These are phyloP conservation scores for Colletotrichum sp. DNA, from an alignment of 2,329 filamentous ascomycete species.

Conservation along the genomic window DNA sequence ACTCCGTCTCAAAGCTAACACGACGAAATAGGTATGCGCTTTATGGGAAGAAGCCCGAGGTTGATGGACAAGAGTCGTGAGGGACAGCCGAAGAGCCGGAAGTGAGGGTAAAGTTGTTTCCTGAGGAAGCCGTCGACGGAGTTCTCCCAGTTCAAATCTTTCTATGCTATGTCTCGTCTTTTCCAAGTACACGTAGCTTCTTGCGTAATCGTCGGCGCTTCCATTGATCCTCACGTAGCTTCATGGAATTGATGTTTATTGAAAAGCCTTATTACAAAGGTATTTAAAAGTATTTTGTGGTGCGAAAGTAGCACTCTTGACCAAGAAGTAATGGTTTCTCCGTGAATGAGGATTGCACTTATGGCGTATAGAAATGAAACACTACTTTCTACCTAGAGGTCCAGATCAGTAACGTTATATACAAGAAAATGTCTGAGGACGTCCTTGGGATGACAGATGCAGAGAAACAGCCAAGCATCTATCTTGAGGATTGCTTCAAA, in stretches of 20 bases:
- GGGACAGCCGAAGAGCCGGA: neutral
- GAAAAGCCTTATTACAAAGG: neutral
- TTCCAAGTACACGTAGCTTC: neutral
- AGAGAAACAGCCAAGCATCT: neutral
- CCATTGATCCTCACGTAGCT: too few species aligned
- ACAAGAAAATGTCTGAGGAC: neutral
- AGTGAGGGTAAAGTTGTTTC: neutral
- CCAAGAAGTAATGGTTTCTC: accelerated
- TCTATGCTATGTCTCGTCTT: neutral
- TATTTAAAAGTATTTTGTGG: neutral
- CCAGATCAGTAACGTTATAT: accelerated
- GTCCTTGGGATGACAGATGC: neutral
- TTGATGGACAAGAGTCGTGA: neutral
- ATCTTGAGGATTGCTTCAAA: neutral
- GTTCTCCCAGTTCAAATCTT: neutral
- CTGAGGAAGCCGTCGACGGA: neutral
- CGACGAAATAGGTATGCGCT: neutral
- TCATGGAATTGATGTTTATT: too few species aligned
- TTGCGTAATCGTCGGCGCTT: neutral
- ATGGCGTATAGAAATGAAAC: accelerated
- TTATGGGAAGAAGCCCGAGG: neutral
- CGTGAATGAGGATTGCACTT: neutral
- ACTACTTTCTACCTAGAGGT: neutral
- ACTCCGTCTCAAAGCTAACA: neutral
- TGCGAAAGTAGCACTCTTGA: neutral